Evolutionary conservation across 352 stramenopile species (phyloP), one percentile per base, ranked within the genome.

Genomic region (Peronospora destructor): DNA sequence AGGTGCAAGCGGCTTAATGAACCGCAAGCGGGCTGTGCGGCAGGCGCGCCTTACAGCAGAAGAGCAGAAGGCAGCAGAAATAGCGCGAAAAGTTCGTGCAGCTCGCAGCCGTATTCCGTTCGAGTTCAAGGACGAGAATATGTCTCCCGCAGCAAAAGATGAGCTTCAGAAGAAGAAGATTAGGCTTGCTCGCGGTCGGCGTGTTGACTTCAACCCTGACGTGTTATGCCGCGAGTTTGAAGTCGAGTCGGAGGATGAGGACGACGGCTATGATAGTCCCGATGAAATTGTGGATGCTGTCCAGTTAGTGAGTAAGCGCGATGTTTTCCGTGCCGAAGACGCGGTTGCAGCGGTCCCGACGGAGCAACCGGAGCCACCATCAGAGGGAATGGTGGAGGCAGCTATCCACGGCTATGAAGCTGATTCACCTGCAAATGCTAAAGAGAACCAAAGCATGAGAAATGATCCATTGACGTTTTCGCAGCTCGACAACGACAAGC

Each of bases 191-290:
- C 43, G 44, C 17, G 53, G 46, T 45, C 70, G 68, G 44, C 60
- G 62, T 17, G 53, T 87, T 44, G 61, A 39, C 34, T 87, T 81
- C 47, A 65, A 79, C 39, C 46, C 59, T 21, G 64, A 68, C 19
- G 53, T 71, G 49, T 60, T 71, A 26, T 58, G 53, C 34, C 66
- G 66, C 33, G 71, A 85, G 59, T 84, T 85, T 41, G 76, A 87
- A 23, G 70, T 81, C 30, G 64, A 73, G 56, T 80, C 70, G 0
- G 68, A 79, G 44, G 66, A 76, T 3, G 71, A 81, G 28, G 66
- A 71, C 14, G 66, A 75, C 8, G 58, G 50, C 11, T 65, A 60
- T 19, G 41, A 73, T 34, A 64, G 56, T 25, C 61, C 56, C 25
- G 68, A 76, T 23, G 62, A 71, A 26, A 75, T 74, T 35, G 65